phyloP scores from a whole-genome alignment of 441 rosid genomes.

The Melastoma candidum region DNA sequence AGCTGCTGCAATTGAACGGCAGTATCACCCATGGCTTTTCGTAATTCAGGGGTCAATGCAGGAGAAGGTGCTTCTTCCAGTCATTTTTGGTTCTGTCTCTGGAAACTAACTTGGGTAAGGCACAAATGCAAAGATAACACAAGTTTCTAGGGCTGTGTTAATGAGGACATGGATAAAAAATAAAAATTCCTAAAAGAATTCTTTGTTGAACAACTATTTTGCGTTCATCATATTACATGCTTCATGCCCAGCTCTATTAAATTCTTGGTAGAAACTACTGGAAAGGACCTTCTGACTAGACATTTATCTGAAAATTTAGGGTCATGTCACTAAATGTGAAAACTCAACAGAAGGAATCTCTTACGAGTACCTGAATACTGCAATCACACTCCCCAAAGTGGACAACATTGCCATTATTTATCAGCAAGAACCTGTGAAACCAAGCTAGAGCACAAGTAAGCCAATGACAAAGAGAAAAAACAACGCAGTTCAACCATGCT shows the following conservation, averaged over 20 bases:
- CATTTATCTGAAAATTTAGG: too few species aligned
- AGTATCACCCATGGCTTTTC: slow-evolving; percentile 99
- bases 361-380: slow-evolving; percentile 77
- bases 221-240: too few species aligned
- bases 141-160: background rate
- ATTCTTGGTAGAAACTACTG: too few species aligned
- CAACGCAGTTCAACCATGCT: background rate
- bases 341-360: background rate
- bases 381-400: slow-evolving; percentile 99
- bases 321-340: too few species aligned
- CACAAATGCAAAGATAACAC: slow-evolving; percentile 2
- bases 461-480: background rate
- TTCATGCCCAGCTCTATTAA: too few species aligned
- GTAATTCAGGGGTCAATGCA: slow-evolving; percentile 80
- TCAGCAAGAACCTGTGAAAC: slow-evolving; percentile 77
- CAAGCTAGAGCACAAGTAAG: background rate
- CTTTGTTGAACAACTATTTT: too few species aligned
- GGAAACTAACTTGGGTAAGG: slow-evolving; percentile 22
- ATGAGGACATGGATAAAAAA: background rate
- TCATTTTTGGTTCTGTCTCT: slow-evolving; percentile 93
- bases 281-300: too few species aligned
- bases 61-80: slow-evolving; percentile 99
- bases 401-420: slow-evolving; percentile 83
- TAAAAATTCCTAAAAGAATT: background rate
- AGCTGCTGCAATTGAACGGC: slow-evolving; percentile 86